Evolutionary conservation across 1,139 yeast genomes (phyloP), one percentile per base, ranked within the genome.

Genomic region (Suhomyces atakaporum): DNA sequence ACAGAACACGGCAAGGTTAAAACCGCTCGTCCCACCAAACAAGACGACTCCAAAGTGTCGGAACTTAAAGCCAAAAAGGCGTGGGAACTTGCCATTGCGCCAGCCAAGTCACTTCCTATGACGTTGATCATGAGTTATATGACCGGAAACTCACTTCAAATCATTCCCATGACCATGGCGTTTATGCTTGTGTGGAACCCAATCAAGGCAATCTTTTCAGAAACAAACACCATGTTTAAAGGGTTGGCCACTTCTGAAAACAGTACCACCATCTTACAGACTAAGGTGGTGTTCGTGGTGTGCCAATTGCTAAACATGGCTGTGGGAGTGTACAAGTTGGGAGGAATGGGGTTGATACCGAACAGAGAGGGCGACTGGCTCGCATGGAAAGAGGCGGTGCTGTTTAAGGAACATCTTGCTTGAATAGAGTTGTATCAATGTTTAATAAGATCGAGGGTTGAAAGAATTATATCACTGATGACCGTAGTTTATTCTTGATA

Each of bases 121-220:
- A 92, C 88, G 51, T 58, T 85, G 40, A 66, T 88, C 38, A 88
- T 92, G 96, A 81, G 90, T 43, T 92, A 88, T 60, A 87, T 92
- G 89, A 81, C 96, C 2, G 98, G 98, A 21, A 84, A 85, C 52
- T 80, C 95, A 5, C 66, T 92, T 19, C 97, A 92, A 53, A 75
- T 92, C 46, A 89, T 92, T 42, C 94, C 97, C 4, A 84, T 92
- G 38, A 84, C 89, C 63, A 90, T 89, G 87, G 85, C 96, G 0
- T 62, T 86, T 27, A 87, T 84, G 88, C 69, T 92, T 52, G 78
- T 92, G 47, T 75, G 83, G 49, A 82, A 79, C 30, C 95, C 97
- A 0, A 51, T 87, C 27, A 82, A 79, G 51, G 87, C 95, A 22
- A 80, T 92, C 2, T 60, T 82, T 32, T 62, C 69, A 21, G 74